These are phyloP conservation scores for Penicillium aurantiogriseum DNA, from an alignment of 2,329 filamentous ascomycete species.

Conservation along the genomic window DNA sequence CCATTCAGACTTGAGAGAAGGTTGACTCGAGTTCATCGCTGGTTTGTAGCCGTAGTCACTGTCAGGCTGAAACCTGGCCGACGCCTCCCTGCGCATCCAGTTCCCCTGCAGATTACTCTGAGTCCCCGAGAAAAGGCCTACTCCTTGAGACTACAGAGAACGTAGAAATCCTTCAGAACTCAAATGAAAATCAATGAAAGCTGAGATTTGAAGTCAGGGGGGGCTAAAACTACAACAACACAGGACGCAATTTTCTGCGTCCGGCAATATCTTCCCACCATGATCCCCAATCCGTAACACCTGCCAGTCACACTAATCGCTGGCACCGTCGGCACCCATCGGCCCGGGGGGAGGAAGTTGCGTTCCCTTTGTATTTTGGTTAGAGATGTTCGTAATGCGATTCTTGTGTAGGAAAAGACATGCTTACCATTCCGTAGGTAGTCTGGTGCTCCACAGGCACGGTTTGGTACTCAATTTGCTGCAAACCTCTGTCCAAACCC, in stretches of 20 bases:
- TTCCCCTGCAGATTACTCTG: too few species aligned
- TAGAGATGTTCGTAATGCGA: not conserved
- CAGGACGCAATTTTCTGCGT: too few species aligned
- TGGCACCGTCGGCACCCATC: not conserved
- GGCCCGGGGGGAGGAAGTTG: not conserved
- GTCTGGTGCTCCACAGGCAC: not conserved
- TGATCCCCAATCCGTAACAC: too few species aligned
- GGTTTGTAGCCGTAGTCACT: not conserved
- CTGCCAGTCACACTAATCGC: not conserved
- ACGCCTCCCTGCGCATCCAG: too few species aligned
- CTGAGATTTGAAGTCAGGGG: too few species aligned
- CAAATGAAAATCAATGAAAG: too few species aligned
- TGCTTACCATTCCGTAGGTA: not conserved
- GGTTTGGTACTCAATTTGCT: not conserved
- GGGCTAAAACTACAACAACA: too few species aligned
- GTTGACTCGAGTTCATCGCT: not conserved
- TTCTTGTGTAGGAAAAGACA: not conserved
- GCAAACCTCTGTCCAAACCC: not conserved
- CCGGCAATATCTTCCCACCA: too few species aligned
- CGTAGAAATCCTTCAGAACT: too few species aligned
- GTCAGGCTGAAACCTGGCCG: too few species aligned
- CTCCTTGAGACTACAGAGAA: too few species aligned
- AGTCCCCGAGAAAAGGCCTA: too few species aligned
- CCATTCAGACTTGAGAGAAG: not conserved
- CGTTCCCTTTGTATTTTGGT: not conserved